These are phyloP conservation scores for Pichia phayaonensis DNA, from an alignment of 805 yeast species.

Conservation along the genomic window DNA sequence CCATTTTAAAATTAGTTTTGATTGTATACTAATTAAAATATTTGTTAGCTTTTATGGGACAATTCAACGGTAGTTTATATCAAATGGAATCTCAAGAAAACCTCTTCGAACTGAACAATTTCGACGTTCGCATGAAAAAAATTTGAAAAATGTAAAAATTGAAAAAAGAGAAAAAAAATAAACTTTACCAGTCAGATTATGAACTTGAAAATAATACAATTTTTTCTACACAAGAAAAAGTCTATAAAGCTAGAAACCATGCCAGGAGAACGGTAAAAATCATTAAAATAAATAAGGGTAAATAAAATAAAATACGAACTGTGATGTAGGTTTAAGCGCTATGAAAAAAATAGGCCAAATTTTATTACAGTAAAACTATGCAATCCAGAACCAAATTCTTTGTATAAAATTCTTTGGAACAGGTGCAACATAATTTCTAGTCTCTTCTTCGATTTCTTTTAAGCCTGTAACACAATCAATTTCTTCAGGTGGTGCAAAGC, in stretches of 20 bases:
- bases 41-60: not conserved
- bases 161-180: not conserved
- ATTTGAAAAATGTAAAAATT: not conserved
- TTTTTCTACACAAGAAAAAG: too few relatives aligned
- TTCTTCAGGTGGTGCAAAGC: conserved; percentile 46
- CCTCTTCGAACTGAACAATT: not conserved
- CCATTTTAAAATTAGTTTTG: conserved; percentile 2
- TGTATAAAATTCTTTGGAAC: conserved; percentile 34
- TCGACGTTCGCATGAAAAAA: not conserved
- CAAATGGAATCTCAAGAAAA: not conserved
- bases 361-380: conserved; percentile 7
- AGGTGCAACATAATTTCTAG: conserved; percentile 26
- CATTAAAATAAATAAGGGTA: not conserved
- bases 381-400: conserved; percentile 44
- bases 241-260: not conserved
- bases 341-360: not conserved
- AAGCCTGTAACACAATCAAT: conserved; percentile 57
- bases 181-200: too few relatives aligned
- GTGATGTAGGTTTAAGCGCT: not conserved
- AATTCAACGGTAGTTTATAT: not conserved
- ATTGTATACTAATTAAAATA: not conserved
- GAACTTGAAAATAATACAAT: too few relatives aligned
- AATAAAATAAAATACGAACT: not conserved
- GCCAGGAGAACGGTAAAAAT: not conserved
- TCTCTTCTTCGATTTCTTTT: conserved; percentile 47